Base-by-base conservation (phyloP, 2,329 filamentous ascomycete genomes). In the Onygenales sp. region DNA sequence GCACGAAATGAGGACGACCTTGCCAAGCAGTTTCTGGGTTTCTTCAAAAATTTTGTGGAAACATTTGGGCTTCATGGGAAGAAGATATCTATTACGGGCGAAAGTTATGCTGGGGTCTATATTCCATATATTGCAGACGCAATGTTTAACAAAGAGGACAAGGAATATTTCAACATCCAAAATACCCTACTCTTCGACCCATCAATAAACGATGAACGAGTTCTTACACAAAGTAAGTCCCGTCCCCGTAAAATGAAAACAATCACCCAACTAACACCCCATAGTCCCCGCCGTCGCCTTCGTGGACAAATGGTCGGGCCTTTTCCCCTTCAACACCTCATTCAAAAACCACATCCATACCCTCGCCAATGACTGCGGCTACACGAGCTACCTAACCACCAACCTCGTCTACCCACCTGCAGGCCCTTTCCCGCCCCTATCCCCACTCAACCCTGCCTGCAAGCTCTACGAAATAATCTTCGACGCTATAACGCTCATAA, bases 11-110 rank as follows among this genome's bases (percentile, higher is more conserved):
- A 89, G 59, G 78, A 81, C 33, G 85, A 89, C 58, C 76, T 86
- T 1, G 85, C 85, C 0, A 68, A 72, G n/a, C 80, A 91, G 59
- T 89, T 92, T 65, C 74, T 86, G 13, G 85, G 85, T 49, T 93
- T 89, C 71, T 90, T 83, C 77, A 84, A 85, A 71, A 89, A 89
- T 70, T 90, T 89, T 60, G 71, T 89, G 54, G 75, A 87, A 36
- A 83, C 82, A 0, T 90, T 90, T 59, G 74, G 70, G n/a, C 74
- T 89, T 61, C 76, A 86, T 17, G 78, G 78, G 10, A 81, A 79
- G 61, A 86, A 86, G 58, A 78, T 89, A 8, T 92, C 86, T 66
- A 79, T 93, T 54, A 78, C 85, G 0, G 88, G 86, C 6, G 86
- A 88, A 66, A 84, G 79, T 0, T 89, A 87, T 60, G 85, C 80